A percentile compares a stretch with the other conserved stretches of the same genome.
Evolutionary conservation across 805 yeast species (phyloP).

Genomic region (Wickerhamiella musiphila): DNA sequence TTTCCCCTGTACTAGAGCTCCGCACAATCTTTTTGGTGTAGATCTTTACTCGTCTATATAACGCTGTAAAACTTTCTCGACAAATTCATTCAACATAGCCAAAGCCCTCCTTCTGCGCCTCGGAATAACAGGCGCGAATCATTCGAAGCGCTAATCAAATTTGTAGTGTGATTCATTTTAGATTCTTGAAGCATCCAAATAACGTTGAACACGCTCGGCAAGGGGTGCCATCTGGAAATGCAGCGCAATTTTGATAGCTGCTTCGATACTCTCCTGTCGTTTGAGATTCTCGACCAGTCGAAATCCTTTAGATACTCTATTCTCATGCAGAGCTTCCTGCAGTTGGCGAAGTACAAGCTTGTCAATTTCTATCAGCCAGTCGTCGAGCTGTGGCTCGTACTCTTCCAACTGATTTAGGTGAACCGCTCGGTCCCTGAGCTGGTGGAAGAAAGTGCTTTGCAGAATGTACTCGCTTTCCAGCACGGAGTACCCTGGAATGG

Average conservation of each 20-base stretch:
- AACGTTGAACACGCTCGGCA: slow-evolving; percentile 25
- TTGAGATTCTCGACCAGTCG: slow-evolving; percentile 52
- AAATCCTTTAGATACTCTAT: slow-evolving; percentile 46
- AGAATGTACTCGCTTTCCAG: slow-evolving; percentile 15
- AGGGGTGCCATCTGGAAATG: slow-evolving; percentile 39
- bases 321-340: slow-evolving; percentile 54
- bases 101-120: too few species aligned
- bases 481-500: slow-evolving; percentile 36
- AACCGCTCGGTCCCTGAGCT: slow-evolving; percentile 14
- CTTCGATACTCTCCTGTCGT: slow-evolving; percentile 63
- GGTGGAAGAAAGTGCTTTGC: slow-evolving; percentile 13
- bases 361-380: slow-evolving; percentile 46
- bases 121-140: too few species aligned
- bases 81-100: too few species aligned
- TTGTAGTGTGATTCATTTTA: background rate
- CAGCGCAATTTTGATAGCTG: slow-evolving; percentile 73
- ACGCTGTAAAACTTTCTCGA: too few species aligned
- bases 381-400: slow-evolving; percentile 28
- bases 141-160: background rate
- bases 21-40: too few species aligned
- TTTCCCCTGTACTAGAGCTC: too few species aligned
- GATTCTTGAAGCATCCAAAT: background rate
- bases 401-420: slow-evolving; percentile 13
- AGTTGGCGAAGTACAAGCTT: slow-evolving; percentile 61
- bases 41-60: too few species aligned